Percentiles rank a stretch among this genome's conserved stretches.
Evolutionary conservation across 345 rosid genomes (phyloP).

Genomic region (Gossypium herbaceum): DNA sequence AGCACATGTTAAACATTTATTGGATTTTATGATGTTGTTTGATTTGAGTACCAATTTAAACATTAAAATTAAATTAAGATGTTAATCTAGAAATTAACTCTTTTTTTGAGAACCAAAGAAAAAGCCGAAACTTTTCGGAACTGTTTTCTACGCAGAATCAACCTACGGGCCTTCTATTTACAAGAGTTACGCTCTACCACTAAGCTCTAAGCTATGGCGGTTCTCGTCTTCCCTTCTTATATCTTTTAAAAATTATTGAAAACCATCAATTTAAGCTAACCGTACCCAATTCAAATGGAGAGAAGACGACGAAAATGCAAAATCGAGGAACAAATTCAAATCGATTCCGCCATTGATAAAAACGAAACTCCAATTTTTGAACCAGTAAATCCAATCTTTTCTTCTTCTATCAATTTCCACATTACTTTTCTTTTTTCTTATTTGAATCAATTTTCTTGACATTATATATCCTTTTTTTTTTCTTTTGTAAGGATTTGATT

Average conservation of each 20-base stretch:
- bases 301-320: neutral
- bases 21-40: too few species aligned
- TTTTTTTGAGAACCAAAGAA: too few species aligned
- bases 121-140: too few species aligned
- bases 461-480: neutral
- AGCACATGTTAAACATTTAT: too few species aligned
- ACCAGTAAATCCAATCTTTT: neutral
- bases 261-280: neutral
- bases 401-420: neutral
- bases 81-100: too few species aligned
- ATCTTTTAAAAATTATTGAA: neutral
- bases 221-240: neutral
- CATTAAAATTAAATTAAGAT: too few species aligned
- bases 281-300: neutral
- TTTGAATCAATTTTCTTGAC: neutral
- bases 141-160: neutral
- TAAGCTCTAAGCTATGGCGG: slow-evolving; percentile 42
- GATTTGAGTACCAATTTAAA: too few species aligned
- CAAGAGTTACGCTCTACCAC: slow-evolving; percentile 85
- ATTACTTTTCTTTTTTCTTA: neutral
- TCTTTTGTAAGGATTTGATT: slow-evolving; percentile 52
- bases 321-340: neutral
- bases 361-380: neutral
- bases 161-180: slow-evolving; percentile 76
- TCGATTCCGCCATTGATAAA: neutral